A percentile compares a stretch with the other conserved stretches of the same genome.
phyloP scores from a whole-genome alignment of 106 monocot genomes.

The Allium sativum region DNA sequence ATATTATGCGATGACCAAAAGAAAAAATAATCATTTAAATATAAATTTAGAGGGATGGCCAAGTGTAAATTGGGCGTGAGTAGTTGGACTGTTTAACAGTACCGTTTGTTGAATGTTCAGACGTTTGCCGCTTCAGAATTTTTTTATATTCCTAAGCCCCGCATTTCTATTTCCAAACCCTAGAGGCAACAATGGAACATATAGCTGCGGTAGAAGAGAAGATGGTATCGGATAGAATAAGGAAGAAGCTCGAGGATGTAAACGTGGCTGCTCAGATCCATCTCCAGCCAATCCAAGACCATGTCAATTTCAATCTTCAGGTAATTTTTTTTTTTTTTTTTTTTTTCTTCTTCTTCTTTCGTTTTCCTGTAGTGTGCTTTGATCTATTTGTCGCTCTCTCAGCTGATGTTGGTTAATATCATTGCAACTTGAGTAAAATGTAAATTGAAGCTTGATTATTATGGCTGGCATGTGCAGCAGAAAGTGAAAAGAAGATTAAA shows the following conservation, averaged over 20 bases:
- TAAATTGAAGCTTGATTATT: no score
- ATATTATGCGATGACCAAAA: no score
- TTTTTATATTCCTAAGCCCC: background rate
- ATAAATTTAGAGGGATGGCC: no score
- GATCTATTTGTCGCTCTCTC: no score
- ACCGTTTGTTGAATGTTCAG: no score
- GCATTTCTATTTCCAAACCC: slow-evolving; percentile 1
- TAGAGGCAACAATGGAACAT: slow-evolving; percentile 42
- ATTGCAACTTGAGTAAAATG: no score
- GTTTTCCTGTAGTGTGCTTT: no score
- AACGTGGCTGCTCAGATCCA: slow-evolving; percentile 47
- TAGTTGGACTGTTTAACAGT: no score
- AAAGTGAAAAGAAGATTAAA: background rate
- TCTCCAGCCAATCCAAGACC: slow-evolving; percentile 57
- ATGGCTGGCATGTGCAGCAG: no score
- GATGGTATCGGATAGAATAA: slow-evolving; percentile 45
- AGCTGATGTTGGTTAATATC: no score
- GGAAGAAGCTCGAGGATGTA: slow-evolving; percentile 61
- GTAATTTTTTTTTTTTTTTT: slow-evolving; percentile 8
- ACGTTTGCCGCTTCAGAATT: background rate
- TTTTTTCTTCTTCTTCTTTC: background rate
- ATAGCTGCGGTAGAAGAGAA: slow-evolving; percentile 49
- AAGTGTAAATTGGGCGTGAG: no score
- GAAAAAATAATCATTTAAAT: no score
- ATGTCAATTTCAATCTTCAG: slow-evolving; percentile 81